These are phyloP conservation scores for Cordyceps cicadae DNA, from an alignment of 2,329 filamentous ascomycete genomes.

Conservation along the genomic window DNA sequence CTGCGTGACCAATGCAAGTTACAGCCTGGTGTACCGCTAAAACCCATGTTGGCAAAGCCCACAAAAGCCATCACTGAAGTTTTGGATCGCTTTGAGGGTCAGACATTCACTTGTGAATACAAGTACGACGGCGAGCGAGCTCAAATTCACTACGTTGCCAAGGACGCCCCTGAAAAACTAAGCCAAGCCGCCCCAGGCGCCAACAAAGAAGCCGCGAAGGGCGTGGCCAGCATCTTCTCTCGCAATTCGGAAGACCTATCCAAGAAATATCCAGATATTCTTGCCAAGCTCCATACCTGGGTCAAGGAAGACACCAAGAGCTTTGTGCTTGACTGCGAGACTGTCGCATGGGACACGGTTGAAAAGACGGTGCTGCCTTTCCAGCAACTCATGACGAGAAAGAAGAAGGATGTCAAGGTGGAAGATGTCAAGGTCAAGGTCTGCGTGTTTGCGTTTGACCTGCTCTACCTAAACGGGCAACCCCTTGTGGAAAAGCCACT, in stretches of 20 bases:
- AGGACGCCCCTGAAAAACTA: slow-evolving; percentile 64
- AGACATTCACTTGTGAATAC: slow-evolving; percentile 96
- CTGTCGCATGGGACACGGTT: slow-evolving; percentile 88
- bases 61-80: slow-evolving; percentile 98
- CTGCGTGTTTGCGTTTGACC: slow-evolving; percentile 92
- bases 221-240: slow-evolving; percentile 89
- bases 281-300: slow-evolving; percentile 81
- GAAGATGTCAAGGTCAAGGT: slow-evolving; percentile 96
- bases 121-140: slow-evolving; percentile 97
- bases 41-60: slow-evolving; percentile 97
- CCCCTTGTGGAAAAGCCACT: slow-evolving; percentile 81
- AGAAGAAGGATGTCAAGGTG: slow-evolving; percentile 91
- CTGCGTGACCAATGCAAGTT: slow-evolving; percentile 81
- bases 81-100: slow-evolving; percentile 88
- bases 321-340: slow-evolving; percentile 98
- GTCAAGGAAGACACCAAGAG: slow-evolving; percentile 83
- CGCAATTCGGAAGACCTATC: slow-evolving; percentile 94
- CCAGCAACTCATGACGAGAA: slow-evolving; percentile 96
- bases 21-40: slow-evolving; percentile 85
- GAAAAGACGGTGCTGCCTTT: slow-evolving; percentile 96
- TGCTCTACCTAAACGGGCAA: slow-evolving; percentile 88
- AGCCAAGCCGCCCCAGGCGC: slow-evolving; percentile 51
- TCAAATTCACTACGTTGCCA: slow-evolving; percentile 95
- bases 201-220: slow-evolving; percentile 58
- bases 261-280: slow-evolving; percentile 94